Base-by-base conservation (phyloP, 1,139 yeast species). In the Magnusiomyces suaveolens region DNA sequence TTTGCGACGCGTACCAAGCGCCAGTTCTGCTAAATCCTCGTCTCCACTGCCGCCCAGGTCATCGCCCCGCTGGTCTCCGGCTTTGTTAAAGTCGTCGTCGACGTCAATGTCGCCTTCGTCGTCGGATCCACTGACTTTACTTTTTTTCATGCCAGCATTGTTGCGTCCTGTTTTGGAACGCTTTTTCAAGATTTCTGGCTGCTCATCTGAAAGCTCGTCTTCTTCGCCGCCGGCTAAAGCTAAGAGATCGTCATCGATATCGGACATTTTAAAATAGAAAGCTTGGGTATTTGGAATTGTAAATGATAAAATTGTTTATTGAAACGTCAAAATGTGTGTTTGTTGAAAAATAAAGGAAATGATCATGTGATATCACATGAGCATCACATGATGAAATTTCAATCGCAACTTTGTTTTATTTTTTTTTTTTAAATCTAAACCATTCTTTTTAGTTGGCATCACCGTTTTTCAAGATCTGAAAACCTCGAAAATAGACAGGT, bases 161-260 rank as follows among this genome's bases (percentile, higher is more conserved):
- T 4, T 18, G 18, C 41, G 18, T 3, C 25, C n/a, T 6, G 44
- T 20, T 41, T 41, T 41, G n/a, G 44, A 41, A 4, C 44, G 24
- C 44, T 41, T 41, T 24, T 29, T 33, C 23, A 44, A 14, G 24
- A 21, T 14, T 2, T 54, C 58, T 16, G 54, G 57, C 25, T 51
- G 51, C 46, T 59, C 66, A 44, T 57, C 64, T 41, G 62, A 61
- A 14, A 57, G 61, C n/a, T 58, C 60, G 39, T 60, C 66, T 14
- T 52, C 72, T 50, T 78, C 86, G 38, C 83, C 87, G 56, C 95
- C 96, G 41, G 96, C 97, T 61, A 89, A 78, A 6, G 95, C 96
- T 67, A 89, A 78, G 71, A 88, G 80, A 76, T 88, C 96, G 67
- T 88, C 96, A 56, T 69, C 72, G 29, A 62, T 48, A 47, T 67